Conservation (phyloP, 2,329 filamentous ascomycete species). For the Botrytis hyacinthi region DNA sequence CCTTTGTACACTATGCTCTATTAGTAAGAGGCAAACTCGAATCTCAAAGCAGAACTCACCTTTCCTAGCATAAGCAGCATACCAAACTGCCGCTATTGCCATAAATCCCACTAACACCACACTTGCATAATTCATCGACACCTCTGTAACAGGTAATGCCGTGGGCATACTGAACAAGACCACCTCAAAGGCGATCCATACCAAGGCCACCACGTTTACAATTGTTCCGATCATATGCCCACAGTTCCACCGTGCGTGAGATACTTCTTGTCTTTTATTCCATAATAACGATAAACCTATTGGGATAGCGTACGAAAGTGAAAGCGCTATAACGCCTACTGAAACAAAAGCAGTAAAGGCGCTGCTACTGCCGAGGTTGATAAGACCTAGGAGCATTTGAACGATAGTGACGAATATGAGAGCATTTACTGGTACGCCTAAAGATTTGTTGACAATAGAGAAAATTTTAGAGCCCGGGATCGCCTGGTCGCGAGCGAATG, state of each 20-base stretch:
- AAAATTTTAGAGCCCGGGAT: constrained; percentile 61
- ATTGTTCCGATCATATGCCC: constrained; percentile 59
- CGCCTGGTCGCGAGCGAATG: constrained; percentile 66
- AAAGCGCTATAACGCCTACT: constrained; percentile 68
- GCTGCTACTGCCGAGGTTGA: constrained; percentile 65
- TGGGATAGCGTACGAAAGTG: constrained; percentile 72
- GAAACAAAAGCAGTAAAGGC: constrained; percentile 72
- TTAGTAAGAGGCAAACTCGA: neutral
- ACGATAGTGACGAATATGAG: constrained; percentile 58
- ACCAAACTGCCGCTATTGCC: constrained; percentile 51
- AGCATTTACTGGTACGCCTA: constrained; percentile 65
- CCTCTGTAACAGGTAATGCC: constrained; percentile 53
- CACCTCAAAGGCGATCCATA: constrained; percentile 58
- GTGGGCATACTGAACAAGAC: constrained; percentile 65
- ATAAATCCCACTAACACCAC: constrained; percentile 57
- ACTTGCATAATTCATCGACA: constrained; percentile 52
- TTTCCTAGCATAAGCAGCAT: constrained; percentile 50
- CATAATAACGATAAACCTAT: constrained; percentile 66
- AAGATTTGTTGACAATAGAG: constrained; percentile 56
- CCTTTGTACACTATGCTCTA: constrained; percentile 28
- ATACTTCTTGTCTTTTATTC: constrained; percentile 54
- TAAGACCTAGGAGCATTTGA: constrained; percentile 66
- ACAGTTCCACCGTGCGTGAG: constrained; percentile 56
- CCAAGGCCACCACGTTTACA: constrained; percentile 56
- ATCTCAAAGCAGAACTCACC: constrained; percentile 40